These are phyloP conservation scores for Colletotrichum higginsianum DNA, from an alignment of 2,329 filamentous ascomycete genomes.

Conservation along the genomic window DNA sequence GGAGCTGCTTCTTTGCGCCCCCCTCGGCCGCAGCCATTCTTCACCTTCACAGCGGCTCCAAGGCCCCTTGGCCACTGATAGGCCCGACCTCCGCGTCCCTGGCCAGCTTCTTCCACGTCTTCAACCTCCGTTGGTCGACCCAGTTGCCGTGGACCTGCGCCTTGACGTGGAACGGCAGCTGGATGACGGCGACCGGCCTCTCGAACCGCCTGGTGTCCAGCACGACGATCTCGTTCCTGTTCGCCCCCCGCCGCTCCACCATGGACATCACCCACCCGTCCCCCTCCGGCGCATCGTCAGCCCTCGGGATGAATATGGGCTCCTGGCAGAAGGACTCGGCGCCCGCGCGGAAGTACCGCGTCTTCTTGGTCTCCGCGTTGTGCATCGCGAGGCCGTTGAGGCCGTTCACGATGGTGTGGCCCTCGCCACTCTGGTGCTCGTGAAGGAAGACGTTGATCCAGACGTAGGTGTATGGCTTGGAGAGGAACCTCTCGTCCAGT, in stretches of 20 bases:
- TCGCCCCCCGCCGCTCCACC: conserved; percentile 41
- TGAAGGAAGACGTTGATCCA: conserved; percentile 55
- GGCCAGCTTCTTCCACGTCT: conserved; percentile 12
- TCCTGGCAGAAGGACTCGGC: conserved; percentile 56
- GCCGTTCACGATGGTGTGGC: conserved; percentile 10
- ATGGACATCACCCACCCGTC: conserved; percentile 57
- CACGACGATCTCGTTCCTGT: conserved; percentile 57
- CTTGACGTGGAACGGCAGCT: conserved; percentile 54
- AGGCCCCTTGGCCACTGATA: conserved; percentile 3
- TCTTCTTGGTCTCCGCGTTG: conserved; percentile 11
- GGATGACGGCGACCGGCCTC: conserved; percentile 56
- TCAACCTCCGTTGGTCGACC: conserved; percentile 50
- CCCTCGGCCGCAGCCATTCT: too few species aligned
- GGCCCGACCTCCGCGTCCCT: conserved; percentile 7
- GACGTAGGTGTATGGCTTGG: conserved; percentile 55
- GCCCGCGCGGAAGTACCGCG: conserved; percentile 49
- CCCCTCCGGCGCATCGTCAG: conserved; percentile 52
- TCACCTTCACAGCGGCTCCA: conserved; percentile 2
- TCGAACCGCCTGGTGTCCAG: conserved; percentile 57
- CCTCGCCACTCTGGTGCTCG: conserved; percentile 3
- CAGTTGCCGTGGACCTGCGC: conserved; percentile 53
- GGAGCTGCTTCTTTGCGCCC: too few species aligned
- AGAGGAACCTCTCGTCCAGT: conserved; percentile 60
- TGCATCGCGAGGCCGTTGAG: conserved; percentile 39
- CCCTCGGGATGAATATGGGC: conserved; percentile 57